Percentiles rank a stretch among this genome's conserved stretches.
These are phyloP conservation scores for Serpula lacrymans DNA, from an alignment of 768 basidiomycete species.

Conservation along the genomic window DNA sequence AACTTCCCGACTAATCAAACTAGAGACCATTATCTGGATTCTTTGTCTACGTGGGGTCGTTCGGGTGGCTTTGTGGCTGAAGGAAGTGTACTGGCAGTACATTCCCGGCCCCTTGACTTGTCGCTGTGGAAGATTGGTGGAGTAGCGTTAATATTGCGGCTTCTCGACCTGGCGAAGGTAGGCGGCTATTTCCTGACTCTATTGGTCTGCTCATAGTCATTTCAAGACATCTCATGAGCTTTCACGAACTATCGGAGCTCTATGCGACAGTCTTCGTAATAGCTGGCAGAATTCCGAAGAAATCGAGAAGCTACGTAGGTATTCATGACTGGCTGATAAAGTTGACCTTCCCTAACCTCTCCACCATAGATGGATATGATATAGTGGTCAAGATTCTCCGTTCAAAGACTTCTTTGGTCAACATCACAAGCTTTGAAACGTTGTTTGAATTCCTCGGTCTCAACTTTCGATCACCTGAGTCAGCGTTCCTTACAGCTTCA, in stretches of 20 bases:
- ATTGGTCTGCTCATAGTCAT: neutral
- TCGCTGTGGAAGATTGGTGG: conserved; percentile 85
- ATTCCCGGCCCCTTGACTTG: conserved; percentile 62
- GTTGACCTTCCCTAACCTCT: conserved; percentile 8
- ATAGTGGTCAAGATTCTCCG: conserved; percentile 73
- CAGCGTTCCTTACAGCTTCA: conserved; percentile 20
- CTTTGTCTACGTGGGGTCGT: neutral
- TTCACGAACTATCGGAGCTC: conserved; percentile 64
- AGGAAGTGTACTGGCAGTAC: conserved; percentile 62
- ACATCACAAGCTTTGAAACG: conserved; percentile 76
- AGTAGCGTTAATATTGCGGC: conserved; percentile 62
- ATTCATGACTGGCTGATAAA: neutral
- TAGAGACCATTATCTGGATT: too few species aligned
- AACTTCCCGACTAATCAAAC: conserved; percentile 12
- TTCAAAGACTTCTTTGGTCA: conserved; percentile 69
- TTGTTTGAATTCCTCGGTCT: conserved; percentile 85
- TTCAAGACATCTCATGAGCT: conserved; percentile 72
- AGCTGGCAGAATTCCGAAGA: conserved; percentile 95
- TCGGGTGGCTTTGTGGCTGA: conserved; percentile 5
- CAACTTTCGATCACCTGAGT: conserved; percentile 82
- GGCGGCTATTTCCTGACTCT: conserved; percentile 14
- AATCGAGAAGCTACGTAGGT: conserved; percentile 83
- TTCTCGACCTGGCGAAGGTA: conserved; percentile 77
- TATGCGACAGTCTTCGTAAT: conserved; percentile 74
- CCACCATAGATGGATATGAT: conserved; percentile 79